These are phyloP conservation scores for Aspergillus brunneoviolaceus DNA, from an alignment of 2,329 filamentous ascomycete species.

Conservation along the genomic window DNA sequence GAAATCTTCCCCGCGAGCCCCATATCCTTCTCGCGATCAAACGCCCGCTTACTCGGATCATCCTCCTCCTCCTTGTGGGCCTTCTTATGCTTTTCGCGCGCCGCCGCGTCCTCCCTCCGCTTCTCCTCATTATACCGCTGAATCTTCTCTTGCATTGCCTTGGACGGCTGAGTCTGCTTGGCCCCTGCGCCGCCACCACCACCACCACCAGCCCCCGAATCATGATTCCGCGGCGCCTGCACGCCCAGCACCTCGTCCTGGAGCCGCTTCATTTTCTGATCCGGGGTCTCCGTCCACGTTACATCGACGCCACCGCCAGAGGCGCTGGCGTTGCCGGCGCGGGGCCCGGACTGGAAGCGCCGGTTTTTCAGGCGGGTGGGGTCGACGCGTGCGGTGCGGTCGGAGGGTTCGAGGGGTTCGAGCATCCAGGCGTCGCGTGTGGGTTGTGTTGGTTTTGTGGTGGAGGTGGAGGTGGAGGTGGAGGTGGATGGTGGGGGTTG, in stretches of 20 bases:
- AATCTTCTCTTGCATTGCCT: slow-evolving; percentile 48
- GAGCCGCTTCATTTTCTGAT: slow-evolving; percentile 78
- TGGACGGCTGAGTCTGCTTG: slow-evolving; percentile 32
- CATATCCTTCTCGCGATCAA: slow-evolving; percentile 95
- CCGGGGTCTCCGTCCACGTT: slow-evolving; percentile 89
- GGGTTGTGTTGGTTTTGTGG: slow-evolving; percentile 27
- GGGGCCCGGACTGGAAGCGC: slow-evolving; percentile 74
- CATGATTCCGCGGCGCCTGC: slow-evolving; percentile 14
- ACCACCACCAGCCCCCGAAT: slow-evolving; percentile 13
- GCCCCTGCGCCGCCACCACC: background rate
- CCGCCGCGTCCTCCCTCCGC: slow-evolving; percentile 7
- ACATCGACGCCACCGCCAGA: slow-evolving; percentile 44
- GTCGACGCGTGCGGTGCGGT: slow-evolving; percentile 64
- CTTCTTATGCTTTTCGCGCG: slow-evolving; percentile 10
- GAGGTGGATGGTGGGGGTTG: background rate
- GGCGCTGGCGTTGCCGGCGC: slow-evolving; percentile 37
- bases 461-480: background rate
- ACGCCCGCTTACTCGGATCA: slow-evolving; percentile 84
- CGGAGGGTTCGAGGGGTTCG: slow-evolving; percentile 60
- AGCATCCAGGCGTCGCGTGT: slow-evolving; percentile 86
- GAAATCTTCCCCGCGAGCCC: slow-evolving; percentile 70
- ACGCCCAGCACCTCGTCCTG: slow-evolving; percentile 81
- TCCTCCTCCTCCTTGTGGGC: slow-evolving; percentile 67
- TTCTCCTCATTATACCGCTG: slow-evolving; percentile 55
- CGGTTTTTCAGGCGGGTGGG: slow-evolving; percentile 79